Conservation (phyloP, 768 basidiomycete species). For the Neoboletus subvelutipes region DNA sequence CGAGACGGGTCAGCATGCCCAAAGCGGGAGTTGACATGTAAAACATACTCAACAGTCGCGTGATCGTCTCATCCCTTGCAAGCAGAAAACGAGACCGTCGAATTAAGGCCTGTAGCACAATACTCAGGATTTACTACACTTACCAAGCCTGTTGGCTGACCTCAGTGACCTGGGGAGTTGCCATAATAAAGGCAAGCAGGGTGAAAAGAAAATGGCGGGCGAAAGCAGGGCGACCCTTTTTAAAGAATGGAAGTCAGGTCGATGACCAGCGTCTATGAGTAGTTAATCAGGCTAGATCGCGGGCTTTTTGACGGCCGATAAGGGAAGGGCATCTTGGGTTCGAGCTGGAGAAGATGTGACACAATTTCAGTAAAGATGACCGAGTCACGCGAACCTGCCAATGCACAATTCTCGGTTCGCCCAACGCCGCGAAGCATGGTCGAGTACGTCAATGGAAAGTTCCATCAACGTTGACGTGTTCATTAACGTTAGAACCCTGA, state of each 20-base stretch:
- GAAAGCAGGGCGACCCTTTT: conserved; percentile 30
- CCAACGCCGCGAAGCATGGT: conserved; percentile 28
- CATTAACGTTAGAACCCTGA: conserved; percentile 26
- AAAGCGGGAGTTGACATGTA: conserved; percentile 2
- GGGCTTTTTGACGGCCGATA: conserved; percentile 48
- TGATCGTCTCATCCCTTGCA: conserved; percentile 65
- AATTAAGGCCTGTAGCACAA: conserved; percentile 17
- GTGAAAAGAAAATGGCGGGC: conserved; percentile 32
- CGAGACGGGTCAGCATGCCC: conserved; percentile 11
- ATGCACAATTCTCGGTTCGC: conserved; percentile 22
- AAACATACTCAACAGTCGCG: conserved; percentile 55
- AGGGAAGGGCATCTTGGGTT: conserved; percentile 22
- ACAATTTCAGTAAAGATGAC: conserved; percentile 22
- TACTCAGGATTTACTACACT: conserved; percentile 28
- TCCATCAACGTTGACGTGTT: conserved; percentile 35
- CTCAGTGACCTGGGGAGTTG: conserved; percentile 60
- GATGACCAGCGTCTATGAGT: conserved; percentile 39
- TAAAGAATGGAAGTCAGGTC: conserved; percentile 35
- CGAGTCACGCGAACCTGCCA: conserved; percentile 30
- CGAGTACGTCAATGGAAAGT: conserved; percentile 34
- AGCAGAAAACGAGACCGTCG: conserved; percentile 20
- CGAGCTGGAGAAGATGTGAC: conserved; percentile 22
- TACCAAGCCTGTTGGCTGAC: conserved; percentile 66
- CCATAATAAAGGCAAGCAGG: conserved; percentile 40
- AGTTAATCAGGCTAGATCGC: conserved; percentile 54